phyloP scores from a whole-genome alignment of 805 yeast genomes.

The Komagataella pseudopastoris region DNA sequence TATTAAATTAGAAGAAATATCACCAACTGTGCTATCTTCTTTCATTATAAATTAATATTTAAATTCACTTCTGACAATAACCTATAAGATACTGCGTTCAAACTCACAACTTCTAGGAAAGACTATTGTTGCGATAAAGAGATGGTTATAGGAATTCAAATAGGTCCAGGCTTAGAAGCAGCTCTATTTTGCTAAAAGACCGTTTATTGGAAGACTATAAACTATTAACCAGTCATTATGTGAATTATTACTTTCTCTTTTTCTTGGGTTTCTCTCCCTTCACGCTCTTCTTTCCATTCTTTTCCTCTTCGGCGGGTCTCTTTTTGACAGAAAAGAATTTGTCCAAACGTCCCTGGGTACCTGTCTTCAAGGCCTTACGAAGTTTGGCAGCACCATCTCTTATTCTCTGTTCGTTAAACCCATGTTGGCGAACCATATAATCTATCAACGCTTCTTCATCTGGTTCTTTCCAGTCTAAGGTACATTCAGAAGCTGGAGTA shows the following conservation, averaged over 20 bases:
- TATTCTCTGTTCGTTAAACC: constrained; percentile 87
- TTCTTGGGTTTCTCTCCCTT: not conserved
- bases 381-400: constrained; percentile 77
- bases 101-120: too few species aligned
- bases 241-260: not conserved
- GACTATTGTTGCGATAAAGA: too few species aligned
- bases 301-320: constrained; percentile 32
- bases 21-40: not conserved
- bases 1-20: too few species aligned
- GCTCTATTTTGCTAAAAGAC: not conserved
- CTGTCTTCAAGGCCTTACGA: constrained; percentile 69
- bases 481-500: constrained; percentile 34
- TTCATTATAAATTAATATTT: too few species aligned
- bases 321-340: constrained; percentile 68
- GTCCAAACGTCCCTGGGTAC: constrained; percentile 85
- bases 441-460: constrained; percentile 73
- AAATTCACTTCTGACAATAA: too few species aligned
- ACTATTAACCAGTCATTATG: not conserved
- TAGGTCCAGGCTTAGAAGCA: too few species aligned
- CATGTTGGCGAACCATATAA: constrained; percentile 76
- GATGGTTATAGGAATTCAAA: too few species aligned
- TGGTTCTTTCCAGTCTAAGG: constrained; percentile 81
- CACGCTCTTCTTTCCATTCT: constrained; percentile 17
- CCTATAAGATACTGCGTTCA: too few species aligned
- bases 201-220: not conserved